Evolutionary conservation across 306 rosid species (phyloP), one percentile per base, ranked within the genome.

Genomic region (Dryas octopetala): DNA sequence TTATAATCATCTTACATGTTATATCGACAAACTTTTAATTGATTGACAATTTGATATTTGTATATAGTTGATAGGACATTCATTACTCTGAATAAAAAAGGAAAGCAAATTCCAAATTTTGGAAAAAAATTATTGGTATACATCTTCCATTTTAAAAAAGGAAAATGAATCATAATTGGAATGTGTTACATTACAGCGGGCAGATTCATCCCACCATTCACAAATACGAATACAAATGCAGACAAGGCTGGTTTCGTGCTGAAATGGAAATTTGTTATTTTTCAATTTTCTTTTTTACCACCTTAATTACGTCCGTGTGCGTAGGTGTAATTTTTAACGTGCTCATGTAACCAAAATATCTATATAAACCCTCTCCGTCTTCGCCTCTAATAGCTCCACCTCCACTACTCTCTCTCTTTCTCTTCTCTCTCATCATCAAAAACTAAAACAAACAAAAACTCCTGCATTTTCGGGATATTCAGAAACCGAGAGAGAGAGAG

Each of bases 401-500:
- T 44, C 63, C 44, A 51, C 26, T 19, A 15, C 55, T 50, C 66
- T 49, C 62, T 44, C 59, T 40, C 54, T 15, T 28, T 55, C 59
- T 10, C 47, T 1, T 43, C 62, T 13, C 59, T 28, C 13, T 38
- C 41, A 51, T 64, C 52, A 11, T 15, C 62, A 58, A 61, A 50
- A 59, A 23, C 23, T 23, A 23, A 23, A 23, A 23, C 23, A 23
- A 23, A 23, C 23, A 0, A 23, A 23, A 23, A 54, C 14, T 12
- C 78, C 83, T 62, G 65, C 76, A 74, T 68, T 82, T 51, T 54
- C 79, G 79, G 79, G 74, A 12, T 41, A 32, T 57, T 14, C 43
- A 44, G 57, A 3, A 61, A 47, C 61, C 62, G 8, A 1, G 38
- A 32, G 38, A 32, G 38, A 32, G 38, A 49, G 44, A 47, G 43